A percentile compares a stretch with the other conserved stretches of the same genome.
These are phyloP conservation scores for Brettanomyces anomalus DNA, from an alignment of 805 yeast species.

Conservation along the genomic window DNA sequence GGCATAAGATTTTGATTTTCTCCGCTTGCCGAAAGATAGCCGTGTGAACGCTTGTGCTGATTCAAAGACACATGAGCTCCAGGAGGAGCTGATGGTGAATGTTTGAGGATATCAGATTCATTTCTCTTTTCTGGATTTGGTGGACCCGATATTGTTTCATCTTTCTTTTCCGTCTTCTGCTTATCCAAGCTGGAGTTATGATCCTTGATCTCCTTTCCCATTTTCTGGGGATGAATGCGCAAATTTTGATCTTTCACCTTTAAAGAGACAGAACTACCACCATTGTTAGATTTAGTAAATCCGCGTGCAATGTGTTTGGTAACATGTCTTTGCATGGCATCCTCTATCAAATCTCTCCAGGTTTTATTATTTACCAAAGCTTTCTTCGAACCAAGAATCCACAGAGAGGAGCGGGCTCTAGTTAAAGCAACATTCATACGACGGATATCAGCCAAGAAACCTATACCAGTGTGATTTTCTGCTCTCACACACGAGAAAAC, in stretches of 20 bases:
- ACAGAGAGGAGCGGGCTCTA: constrained; percentile 83
- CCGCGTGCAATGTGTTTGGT: constrained; percentile 17
- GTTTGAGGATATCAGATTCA: neutral
- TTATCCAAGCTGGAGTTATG: neutral
- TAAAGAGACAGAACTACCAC: too few relatives aligned
- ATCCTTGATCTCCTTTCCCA: too few relatives aligned
- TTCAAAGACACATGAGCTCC: neutral
- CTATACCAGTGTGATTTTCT: constrained; percentile 57
- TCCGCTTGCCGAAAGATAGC: neutral
- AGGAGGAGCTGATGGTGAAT: neutral
- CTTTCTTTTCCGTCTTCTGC: neutral
- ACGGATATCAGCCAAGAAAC: constrained; percentile 82
- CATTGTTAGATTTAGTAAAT: constrained; percentile 13
- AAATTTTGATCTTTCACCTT: too few relatives aligned
- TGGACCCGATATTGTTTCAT: too few relatives aligned
- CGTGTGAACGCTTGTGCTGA: neutral
- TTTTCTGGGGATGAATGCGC: too few relatives aligned
- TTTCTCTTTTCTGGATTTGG: neutral
- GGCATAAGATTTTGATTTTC: neutral
- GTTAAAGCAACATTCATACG: constrained; percentile 97
- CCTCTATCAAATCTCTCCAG: constrained; percentile 62
- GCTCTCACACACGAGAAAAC: constrained; percentile 96
- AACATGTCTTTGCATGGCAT: constrained; percentile 47
- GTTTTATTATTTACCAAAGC: constrained; percentile 57
- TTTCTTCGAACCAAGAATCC: constrained; percentile 81